Evolutionary conservation across 805 yeast species (phyloP).

Genomic region (Saccharomycodes ludwigii): DNA sequence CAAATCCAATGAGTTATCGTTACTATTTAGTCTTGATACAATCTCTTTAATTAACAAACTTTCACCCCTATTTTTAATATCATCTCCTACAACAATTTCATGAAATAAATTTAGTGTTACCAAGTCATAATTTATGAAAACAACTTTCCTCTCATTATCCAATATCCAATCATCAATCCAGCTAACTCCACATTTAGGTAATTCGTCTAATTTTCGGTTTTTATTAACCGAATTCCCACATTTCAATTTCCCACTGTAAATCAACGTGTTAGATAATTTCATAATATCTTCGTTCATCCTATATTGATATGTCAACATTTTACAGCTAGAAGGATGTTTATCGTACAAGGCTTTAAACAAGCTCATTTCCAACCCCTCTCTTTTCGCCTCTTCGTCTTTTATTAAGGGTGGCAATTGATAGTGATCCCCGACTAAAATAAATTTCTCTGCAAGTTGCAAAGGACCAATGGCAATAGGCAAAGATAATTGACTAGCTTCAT

Average conservation of each 20-base stretch:
- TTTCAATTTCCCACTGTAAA: slow-evolving; percentile 62
- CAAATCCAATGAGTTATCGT: slow-evolving; percentile 14
- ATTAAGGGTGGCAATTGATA: slow-evolving; percentile 87
- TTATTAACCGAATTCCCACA: slow-evolving; percentile 66
- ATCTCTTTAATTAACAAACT: slow-evolving; percentile 51
- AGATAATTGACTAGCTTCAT: slow-evolving; percentile 93
- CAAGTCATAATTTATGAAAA: slow-evolving; percentile 69
- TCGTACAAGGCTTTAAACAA: slow-evolving; percentile 68
- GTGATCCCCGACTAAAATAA: slow-evolving; percentile 94
- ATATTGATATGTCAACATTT: slow-evolving; percentile 70
- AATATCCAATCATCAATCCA: slow-evolving; percentile 50
- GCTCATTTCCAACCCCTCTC: slow-evolving; percentile 49
- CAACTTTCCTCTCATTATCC: slow-evolving; percentile 44
- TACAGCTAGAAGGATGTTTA: slow-evolving; percentile 60
- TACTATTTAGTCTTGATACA: slow-evolving; percentile 35
- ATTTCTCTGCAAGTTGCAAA: slow-evolving; percentile 58
- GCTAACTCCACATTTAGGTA: slow-evolving; percentile 25
- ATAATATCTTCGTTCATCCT: slow-evolving; percentile 88
- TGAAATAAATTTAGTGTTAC: slow-evolving; percentile 32
- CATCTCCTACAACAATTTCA: slow-evolving; percentile 49
- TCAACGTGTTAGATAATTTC: slow-evolving; percentile 65
- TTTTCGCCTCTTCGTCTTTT: slow-evolving; percentile 48
- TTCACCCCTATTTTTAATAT: slow-evolving; percentile 63
- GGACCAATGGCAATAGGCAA: slow-evolving; percentile 91
- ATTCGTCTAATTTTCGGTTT: slow-evolving; percentile 37